Base-by-base conservation (phyloP, 495 filamentous ascomycete species). In the Penicillium dipodomyicola region DNA sequence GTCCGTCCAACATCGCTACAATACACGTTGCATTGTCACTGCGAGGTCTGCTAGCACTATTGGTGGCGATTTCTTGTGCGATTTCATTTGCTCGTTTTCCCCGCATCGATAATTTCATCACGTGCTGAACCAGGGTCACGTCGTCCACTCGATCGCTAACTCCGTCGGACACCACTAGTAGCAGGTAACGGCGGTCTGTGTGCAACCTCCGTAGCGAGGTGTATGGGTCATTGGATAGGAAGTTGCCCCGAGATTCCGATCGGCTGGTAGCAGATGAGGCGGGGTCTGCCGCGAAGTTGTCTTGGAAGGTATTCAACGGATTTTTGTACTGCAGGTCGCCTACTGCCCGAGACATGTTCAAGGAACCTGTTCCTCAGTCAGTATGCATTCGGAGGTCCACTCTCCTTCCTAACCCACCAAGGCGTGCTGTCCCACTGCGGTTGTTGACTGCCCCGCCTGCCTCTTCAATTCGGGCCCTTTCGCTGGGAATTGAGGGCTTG, bases 291-390 rank as follows among this genome's bases (percentile, higher is more conserved):
- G 30, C 41, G 15, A 25, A 22, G 30, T n/a, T 41, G n/a, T 56
- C 48, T 10, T 64, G 46, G 9, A 65, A 50, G 6, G 54, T 65
- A 39, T 73, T 74, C 27, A 77, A 62, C 35, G 72, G 74, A 30
- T 69, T 71, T 53, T 77, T 77, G 64, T 75, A 75, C 58, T 72
- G 70, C 32, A 77, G 59, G 54, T 77, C 74, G 3, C 74, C 74
- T n/a, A 75, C 23, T 8, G 72, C 72, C n/a, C 74, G 72, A 14
- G 74, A 74, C 70, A 77, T 75, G 46, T 77, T 75, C 22, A 77
- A 53, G 29, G 65, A 60, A 29, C 72, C 74, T 75, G 20, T 55
- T 23, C 22, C 19, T 4, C 22, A 37, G 27, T 49, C 40, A 56
- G 29, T 41, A 8, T 29, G 1, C 17, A n/a, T 50, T 42, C 35